Base-by-base conservation (phyloP, 305 asterid genomes). In the Petunia hybrid region DNA sequence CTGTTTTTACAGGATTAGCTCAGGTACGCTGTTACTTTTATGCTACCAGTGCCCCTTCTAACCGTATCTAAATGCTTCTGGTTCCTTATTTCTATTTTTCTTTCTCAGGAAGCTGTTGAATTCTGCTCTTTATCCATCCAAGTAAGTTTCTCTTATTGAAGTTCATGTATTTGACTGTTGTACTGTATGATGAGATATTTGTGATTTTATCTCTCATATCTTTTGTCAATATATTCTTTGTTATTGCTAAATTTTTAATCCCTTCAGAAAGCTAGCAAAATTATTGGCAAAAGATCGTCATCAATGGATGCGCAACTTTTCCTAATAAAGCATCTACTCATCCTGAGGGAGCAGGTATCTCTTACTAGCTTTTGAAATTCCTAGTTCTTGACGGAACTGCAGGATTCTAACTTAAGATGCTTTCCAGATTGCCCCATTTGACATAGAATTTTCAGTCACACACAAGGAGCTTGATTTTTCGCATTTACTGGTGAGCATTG, bases 401-500 rank as follows among this genome's bases (percentile, higher is more conserved):
- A 13, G 60, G 59, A 35, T 81, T 71, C 91, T 90, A 69, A 91
- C 66, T 67, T 66, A 31, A 69, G 78, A 81, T 67, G 53, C 77
- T 71, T 84, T 91, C 83, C 97, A 97, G 99, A 97, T 97, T 90
- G 99, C 98, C 57, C 99, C 98, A 82, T 97, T 97, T 82, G 99
- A 97, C 78, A 94, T 97, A 8, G 99, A 94, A 87, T 97, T 97
- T 88, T 97, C 99, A 64, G 98, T 91, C 80, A 97, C 99, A 12
- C 95, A 97, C 88, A 97, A 94, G 91, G 99, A 97, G 90, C 98
- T 97, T 82, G 99, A 97, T 88, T 97, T 97, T 94, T 94, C 99
- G 51, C 98, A 97, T 92, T 86, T 97, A 87, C 89, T 97, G 99
- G 99, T 97, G 70, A 88, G 87, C 86, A 79, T 35, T 51, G 78